Evolutionary conservation across 2,329 filamentous ascomycete genomes (phyloP).

Genomic region (Trichoderma atrobrunneum): DNA sequence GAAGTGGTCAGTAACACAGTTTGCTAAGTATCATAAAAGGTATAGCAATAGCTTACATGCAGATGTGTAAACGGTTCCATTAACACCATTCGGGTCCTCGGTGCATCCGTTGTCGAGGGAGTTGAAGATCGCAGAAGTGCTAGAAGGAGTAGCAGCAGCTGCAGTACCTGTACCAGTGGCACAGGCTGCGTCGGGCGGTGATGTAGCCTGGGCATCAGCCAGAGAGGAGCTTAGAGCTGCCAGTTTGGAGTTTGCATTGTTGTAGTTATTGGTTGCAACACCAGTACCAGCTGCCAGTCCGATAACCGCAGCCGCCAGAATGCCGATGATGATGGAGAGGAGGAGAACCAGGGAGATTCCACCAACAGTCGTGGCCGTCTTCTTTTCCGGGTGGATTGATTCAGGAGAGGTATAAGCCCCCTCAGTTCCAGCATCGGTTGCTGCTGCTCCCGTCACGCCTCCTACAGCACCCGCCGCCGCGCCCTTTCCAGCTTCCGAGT

Average conservation of each 20-base stretch:
- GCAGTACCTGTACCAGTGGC: background rate
- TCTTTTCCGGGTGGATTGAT: background rate
- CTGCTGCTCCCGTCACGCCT: background rate
- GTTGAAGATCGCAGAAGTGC: background rate
- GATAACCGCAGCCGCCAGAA: conserved; percentile 5
- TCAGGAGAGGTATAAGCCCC: background rate
- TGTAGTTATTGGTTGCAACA: conserved; percentile 7
- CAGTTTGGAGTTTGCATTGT: background rate
- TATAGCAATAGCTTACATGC: background rate
- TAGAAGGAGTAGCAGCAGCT: background rate
- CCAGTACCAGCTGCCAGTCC: conserved; percentile 11
- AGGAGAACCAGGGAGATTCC: conserved; percentile 1
- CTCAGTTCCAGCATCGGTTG: background rate
- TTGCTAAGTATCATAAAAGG: no score
- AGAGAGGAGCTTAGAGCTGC: background rate
- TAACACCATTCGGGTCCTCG: background rate
- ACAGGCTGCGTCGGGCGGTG: background rate
- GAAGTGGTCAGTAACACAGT: background rate
- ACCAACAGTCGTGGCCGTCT: background rate
- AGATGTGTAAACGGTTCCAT: background rate
- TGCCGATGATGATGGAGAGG: conserved; percentile 6
- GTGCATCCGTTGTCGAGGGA: conserved; percentile 6
- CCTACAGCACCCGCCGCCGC: background rate
- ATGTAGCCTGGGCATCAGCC: background rate
- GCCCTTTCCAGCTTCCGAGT: background rate